A percentile compares a stretch with the other conserved stretches of the same genome.
Evolutionary conservation across 768 basidiomycete genomes (phyloP).

Genomic region (Boletus sp.): DNA sequence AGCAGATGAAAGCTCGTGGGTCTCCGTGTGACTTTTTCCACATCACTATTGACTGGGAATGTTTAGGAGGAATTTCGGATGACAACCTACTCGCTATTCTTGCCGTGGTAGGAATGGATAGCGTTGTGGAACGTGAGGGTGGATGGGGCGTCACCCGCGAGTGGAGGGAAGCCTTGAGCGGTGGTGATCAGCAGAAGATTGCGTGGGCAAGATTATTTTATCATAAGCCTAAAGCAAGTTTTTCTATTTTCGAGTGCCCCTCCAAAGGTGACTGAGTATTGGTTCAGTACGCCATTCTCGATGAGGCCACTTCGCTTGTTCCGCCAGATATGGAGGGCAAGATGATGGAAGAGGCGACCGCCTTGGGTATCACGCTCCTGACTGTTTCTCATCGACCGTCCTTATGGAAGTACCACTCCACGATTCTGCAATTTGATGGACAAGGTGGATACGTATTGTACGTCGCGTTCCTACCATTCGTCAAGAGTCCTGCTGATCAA

Average conservation of each 20-base stretch:
- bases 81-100: slow-evolving; percentile 69
- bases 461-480: slow-evolving; percentile 29
- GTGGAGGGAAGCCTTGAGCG: slow-evolving; percentile 91
- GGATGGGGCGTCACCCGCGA: slow-evolving; percentile 90
- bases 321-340: slow-evolving; percentile 87
- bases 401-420: slow-evolving; percentile 87
- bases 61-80: slow-evolving; percentile 70
- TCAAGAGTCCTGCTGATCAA: neutral
- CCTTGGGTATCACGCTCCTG: slow-evolving; percentile 84
- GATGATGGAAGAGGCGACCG: slow-evolving; percentile 93
- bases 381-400: slow-evolving; percentile 96
- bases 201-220: slow-evolving; percentile 98
- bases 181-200: slow-evolving; percentile 95
- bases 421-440: slow-evolving; percentile 89
- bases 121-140: slow-evolving; percentile 90
- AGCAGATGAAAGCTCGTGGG: slow-evolving; percentile 75
- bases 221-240: slow-evolving; percentile 79
- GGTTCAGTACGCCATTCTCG: slow-evolving; percentile 86
- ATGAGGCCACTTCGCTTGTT: slow-evolving; percentile 94
- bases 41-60: slow-evolving; percentile 5
- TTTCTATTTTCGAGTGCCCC: neutral
- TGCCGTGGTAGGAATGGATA: slow-evolving; percentile 76
- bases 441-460: slow-evolving; percentile 95
- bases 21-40: slow-evolving; percentile 10
- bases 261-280: neutral